phyloP scores from a whole-genome alignment of 345 rosid species.

The Noccaea bulbosa region DNA sequence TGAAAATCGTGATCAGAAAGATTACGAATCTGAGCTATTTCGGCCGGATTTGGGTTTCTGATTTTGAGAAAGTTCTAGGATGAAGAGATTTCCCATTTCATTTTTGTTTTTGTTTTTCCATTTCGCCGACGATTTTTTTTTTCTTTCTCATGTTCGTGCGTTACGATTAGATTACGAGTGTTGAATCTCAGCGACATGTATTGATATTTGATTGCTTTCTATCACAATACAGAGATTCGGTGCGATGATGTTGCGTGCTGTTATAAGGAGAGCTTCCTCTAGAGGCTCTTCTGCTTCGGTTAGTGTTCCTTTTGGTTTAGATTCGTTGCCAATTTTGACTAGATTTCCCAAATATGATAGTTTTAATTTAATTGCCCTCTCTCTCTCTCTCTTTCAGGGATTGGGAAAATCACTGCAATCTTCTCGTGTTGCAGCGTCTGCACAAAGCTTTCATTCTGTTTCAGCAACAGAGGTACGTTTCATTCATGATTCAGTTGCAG shows the following conservation, averaged over 20 bases:
- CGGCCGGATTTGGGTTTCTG: slow-evolving; percentile 20
- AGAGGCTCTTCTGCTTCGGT: slow-evolving; percentile 57
- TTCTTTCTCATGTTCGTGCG: neutral
- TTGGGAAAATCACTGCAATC: slow-evolving; percentile 49
- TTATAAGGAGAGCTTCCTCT: slow-evolving; percentile 46
- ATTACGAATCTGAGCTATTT: slow-evolving; percentile 33
- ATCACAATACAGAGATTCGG: slow-evolving; percentile 28
- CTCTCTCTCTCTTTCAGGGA: slow-evolving; percentile 45
- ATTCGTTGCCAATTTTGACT: slow-evolving; percentile 8
- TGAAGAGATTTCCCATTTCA: neutral
- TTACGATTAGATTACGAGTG: slow-evolving; percentile 12
- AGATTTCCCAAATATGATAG: neutral
- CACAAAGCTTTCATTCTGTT: slow-evolving; percentile 49
- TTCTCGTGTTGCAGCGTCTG: slow-evolving; percentile 47
- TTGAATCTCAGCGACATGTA: slow-evolving; percentile 34
- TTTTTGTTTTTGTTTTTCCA: neutral
- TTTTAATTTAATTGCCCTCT: neutral
- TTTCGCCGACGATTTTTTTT: slow-evolving; percentile 2
- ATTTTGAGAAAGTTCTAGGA: slow-evolving; percentile 3
- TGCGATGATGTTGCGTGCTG: slow-evolving; percentile 55
- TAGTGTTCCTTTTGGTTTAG: slow-evolving; percentile 19
- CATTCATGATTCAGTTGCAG: neutral
- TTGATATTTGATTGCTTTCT: slow-evolving; percentile 2
- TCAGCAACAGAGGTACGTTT: slow-evolving; percentile 52
- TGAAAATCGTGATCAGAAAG: neutral